Evolutionary conservation across 176 grass and related monocot genomes (phyloP).

Genomic region (Coix lacrymajobi): DNA sequence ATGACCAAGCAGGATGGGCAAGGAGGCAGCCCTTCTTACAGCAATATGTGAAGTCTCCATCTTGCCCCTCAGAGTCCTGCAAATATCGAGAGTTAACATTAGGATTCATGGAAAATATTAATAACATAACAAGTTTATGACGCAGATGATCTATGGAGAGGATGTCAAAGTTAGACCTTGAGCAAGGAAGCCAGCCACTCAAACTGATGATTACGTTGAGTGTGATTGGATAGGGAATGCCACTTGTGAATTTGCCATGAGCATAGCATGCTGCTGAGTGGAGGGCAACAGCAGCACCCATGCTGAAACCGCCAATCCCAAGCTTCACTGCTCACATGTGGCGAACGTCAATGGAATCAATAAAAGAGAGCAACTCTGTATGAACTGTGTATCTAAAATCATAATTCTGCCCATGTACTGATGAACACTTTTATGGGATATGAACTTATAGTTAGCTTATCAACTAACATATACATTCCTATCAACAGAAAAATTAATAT

Average conservation of each 20-base stretch:
- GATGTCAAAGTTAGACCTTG: conserved; percentile 42
- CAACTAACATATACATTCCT: neutral
- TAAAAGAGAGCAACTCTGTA: neutral
- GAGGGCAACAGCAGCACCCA: conserved; percentile 52
- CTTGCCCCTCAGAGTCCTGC: conserved; percentile 69
- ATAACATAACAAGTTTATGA: neutral
- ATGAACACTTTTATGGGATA: neutral
- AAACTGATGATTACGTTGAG: conserved; percentile 58
- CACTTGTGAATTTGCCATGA: conserved; percentile 59
- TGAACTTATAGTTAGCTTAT: neutral
- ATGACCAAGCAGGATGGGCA: conserved; percentile 67
- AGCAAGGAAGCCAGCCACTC: conserved; percentile 98
- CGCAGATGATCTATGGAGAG: neutral
- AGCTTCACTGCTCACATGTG: conserved; percentile 62
- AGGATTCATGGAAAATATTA: neutral
- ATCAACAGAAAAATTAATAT: neutral
- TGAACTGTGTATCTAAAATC: neutral
- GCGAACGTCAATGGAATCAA: neutral
- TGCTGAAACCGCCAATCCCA: conserved; percentile 91
- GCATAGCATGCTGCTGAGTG: conserved; percentile 78
- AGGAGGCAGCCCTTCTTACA: conserved; percentile 58
- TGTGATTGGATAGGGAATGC: conserved; percentile 61
- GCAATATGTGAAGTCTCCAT: conserved; percentile 71
- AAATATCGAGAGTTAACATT: neutral
- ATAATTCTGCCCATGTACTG: neutral